Evolutionary conservation across 192 early-diverging fungal species (phyloP).

Genomic region (Podila epigama): DNA sequence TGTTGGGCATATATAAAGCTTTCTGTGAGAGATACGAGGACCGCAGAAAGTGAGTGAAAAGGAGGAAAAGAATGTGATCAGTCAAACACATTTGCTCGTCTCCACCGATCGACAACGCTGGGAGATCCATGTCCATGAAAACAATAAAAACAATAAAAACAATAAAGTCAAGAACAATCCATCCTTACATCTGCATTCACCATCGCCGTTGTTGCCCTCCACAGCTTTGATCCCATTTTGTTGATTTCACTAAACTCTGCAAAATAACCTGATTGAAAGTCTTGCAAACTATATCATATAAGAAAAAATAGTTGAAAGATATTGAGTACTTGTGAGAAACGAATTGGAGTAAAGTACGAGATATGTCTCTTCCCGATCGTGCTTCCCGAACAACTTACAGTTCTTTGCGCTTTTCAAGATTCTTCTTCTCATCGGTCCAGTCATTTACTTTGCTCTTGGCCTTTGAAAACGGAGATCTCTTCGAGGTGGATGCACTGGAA

Average conservation of each 20-base stretch:
- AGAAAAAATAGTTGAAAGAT: constrained; percentile 5
- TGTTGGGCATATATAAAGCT: constrained; percentile 62
- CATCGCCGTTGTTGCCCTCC: constrained; percentile 50
- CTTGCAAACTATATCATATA: constrained; percentile 19
- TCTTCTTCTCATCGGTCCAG: constrained; percentile 58
- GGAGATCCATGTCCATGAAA: not conserved
- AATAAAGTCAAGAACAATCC: not conserved
- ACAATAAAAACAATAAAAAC: not conserved
- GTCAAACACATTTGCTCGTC: not conserved
- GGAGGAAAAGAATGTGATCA: not conserved
- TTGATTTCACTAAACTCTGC: constrained; percentile 48
- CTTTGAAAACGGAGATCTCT: constrained; percentile 36
- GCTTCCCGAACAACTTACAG: constrained; percentile 49
- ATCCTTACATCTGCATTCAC: constrained; percentile 52
- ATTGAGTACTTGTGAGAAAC: not conserved
- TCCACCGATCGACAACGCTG: too few species aligned
- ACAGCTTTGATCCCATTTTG: constrained; percentile 58
- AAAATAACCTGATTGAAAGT: constrained; percentile 35
- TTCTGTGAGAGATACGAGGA: constrained; percentile 31
- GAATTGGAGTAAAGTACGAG: not conserved
- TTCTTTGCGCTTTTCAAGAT: constrained; percentile 56
- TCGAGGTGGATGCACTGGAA: constrained; percentile 8
- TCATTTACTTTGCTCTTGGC: constrained; percentile 55
- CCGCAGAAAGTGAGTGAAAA: not conserved
- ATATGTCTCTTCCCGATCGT: too few species aligned